Evolutionary conservation across 805 yeast species (phyloP).

Genomic region (Spathaspora passalidarum): DNA sequence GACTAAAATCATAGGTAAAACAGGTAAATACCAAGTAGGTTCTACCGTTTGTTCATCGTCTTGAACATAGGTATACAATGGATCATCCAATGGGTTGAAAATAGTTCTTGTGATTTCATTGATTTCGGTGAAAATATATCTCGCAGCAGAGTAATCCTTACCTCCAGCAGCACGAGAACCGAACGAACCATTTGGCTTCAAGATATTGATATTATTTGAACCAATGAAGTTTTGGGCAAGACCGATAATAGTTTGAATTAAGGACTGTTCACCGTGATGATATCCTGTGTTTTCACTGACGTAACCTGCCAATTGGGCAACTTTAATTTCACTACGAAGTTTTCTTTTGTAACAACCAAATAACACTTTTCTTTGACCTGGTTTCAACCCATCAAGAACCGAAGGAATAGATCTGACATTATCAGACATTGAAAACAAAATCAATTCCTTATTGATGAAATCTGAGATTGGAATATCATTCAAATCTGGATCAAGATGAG

Average conservation of each 20-base stretch:
- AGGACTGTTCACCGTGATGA: slow-evolving; percentile 91
- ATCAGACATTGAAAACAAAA: slow-evolving; percentile 94
- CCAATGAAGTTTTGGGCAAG: slow-evolving; percentile 95
- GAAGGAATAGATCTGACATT: slow-evolving; percentile 94
- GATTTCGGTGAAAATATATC: slow-evolving; percentile 90
- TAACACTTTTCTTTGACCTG: slow-evolving; percentile 93
- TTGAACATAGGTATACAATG: slow-evolving; percentile 72
- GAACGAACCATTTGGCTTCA: slow-evolving; percentile 91
- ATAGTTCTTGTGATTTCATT: slow-evolving; percentile 70
- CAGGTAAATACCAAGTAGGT: slow-evolving; percentile 93
- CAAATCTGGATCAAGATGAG: slow-evolving; percentile 78
- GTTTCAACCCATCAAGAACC: slow-evolving; percentile 91
- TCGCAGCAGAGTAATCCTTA: slow-evolving; percentile 96
- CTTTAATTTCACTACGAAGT: slow-evolving; percentile 74
- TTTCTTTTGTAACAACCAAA: slow-evolving; percentile 85
- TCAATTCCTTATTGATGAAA: slow-evolving; percentile 91
- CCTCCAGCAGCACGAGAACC: slow-evolving; percentile 98
- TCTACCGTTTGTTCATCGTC: slow-evolving; percentile 94
- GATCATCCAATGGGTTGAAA: slow-evolving; percentile 77
- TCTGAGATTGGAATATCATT: slow-evolving; percentile 83
- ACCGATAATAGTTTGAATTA: slow-evolving; percentile 87
- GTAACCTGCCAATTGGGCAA: slow-evolving; percentile 86
- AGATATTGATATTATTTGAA: slow-evolving; percentile 77
- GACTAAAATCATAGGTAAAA: slow-evolving; percentile 91
- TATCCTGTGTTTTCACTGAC: slow-evolving; percentile 87